Base-by-base conservation (phyloP, 306 rosid genomes). In the Quercus engelmannii region DNA sequence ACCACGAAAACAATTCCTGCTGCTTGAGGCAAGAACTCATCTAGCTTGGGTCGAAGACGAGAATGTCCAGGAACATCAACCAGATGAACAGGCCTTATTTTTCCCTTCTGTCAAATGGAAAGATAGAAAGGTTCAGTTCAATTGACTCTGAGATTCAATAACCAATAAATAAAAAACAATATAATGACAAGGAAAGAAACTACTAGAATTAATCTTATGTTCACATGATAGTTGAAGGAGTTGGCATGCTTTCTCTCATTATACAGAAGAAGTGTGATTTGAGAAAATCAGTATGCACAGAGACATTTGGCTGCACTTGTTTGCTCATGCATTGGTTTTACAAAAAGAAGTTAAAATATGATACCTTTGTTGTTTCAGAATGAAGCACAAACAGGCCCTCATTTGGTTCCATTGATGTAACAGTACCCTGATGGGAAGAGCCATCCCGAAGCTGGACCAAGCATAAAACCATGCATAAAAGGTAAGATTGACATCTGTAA, bases 31-130 rank as follows among this genome's bases (percentile, higher is more conserved):
- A 94, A 83, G 85, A 86, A 89, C 72, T 94, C 97, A 76, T 94
- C 97, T 76, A 94, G 86, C 82, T 91, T 94, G 82, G 94, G 88
- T 55, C 89, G 90, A 81, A 94, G 98, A 71, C 97, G 97, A 83
- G 97, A 92, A 90, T 94, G 97, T 62, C 98, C 98, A 21, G 98
- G 97, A 81, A 92, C 93, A 86, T 94, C 97, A 77, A 94, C 91
- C 88, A 92, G 59, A 84, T 87, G 93, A 84, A 94, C 84, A 58
- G 97, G 92, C 74, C 91, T 94, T 76, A 82, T 49, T 89, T 91
- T 94, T n/a, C 89, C 86, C 83, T 85, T 92, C 97, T 91, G 87
- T 79, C 33, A 71, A 80, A 69, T 54, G 65, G 77, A 76, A 30
- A 59, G 63, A 49, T 59, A 74, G 43, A 74, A 71, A 10, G 18